Evolutionary conservation across 352 stramenopile species (phyloP), one percentile per base, ranked within the genome.

Genomic region (Thraustotheca clavata): DNA sequence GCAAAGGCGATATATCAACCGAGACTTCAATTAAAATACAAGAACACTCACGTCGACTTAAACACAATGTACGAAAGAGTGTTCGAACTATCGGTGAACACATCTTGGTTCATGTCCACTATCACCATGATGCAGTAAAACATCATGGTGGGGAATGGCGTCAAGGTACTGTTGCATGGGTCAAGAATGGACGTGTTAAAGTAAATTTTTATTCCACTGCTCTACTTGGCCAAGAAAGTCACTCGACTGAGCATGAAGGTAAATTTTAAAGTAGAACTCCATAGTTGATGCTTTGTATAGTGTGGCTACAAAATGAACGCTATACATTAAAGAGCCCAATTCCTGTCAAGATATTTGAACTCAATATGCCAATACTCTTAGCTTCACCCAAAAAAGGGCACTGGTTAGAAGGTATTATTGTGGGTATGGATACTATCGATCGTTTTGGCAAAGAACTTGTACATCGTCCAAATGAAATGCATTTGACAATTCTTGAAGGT

Each of bases 41-140:
- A 63, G 74, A 75, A 35, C 75, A 84, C 67, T 79, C 74, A 48
- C 72, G 77, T 20, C 73, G 71, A 59, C 60, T 80, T 47, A 76
- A 77, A 26, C 75, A 86, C 60, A 80, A 74, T 47, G 61, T 86
- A 14, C 73, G 74, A 49, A 80, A 84, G 67, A 80, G 73, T 9
- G 72, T 86, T 48, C 76, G 75, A 27, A 71, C 79, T 59, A 86
- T 86, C 35, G 75, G 77, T 32, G 74, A 86, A 59, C 80, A 69
- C 20, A 73, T 86, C 27, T 69, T 86, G 18, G 76, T 75, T 16
- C 29, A 46, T 11, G 46, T 72, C 0, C 14, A 31, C 20, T 16
- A 38, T 31, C 31, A 29, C 35, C 27, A 60, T 9, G 43, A 18
- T 8, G 9, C 18, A 22, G 29, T 20, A 6, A 1, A 29, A 29